A percentile compares a stretch with the other conserved stretches of the same genome.
These are phyloP conservation scores for Jatropha podagrica DNA, from an alignment of 441 rosid genomes.

Conservation along the genomic window DNA sequence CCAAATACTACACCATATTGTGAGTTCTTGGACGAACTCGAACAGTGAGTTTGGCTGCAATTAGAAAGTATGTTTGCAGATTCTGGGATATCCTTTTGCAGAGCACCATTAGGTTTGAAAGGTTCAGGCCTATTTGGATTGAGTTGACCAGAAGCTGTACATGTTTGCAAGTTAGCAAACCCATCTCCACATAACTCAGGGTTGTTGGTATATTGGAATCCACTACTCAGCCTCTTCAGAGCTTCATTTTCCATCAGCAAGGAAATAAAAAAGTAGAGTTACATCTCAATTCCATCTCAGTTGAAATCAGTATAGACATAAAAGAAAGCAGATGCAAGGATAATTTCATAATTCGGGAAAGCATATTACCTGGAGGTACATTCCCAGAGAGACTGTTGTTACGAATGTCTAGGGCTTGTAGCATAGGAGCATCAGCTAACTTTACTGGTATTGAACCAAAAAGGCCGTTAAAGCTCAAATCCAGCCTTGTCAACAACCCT, in stretches of 20 bases:
- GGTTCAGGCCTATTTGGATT: slow-evolving; percentile 59
- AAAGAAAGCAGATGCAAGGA: not conserved
- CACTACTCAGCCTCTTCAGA: slow-evolving; percentile 62
- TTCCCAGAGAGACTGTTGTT: slow-evolving; percentile 81
- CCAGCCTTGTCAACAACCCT: slow-evolving; percentile 58
- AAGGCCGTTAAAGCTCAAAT: slow-evolving; percentile 73
- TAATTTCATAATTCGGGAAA: not conserved
- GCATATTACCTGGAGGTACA: slow-evolving; percentile 64
- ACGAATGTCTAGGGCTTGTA: slow-evolving; percentile 72
- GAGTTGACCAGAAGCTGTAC: slow-evolving; percentile 40
- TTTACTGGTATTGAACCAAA: slow-evolving; percentile 79
- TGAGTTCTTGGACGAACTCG: slow-evolving; percentile 35
- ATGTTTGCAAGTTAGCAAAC: slow-evolving; percentile 50
- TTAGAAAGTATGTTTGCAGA: slow-evolving; percentile 52
- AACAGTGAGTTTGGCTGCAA: slow-evolving; percentile 43
- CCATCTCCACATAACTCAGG: slow-evolving; percentile 73
- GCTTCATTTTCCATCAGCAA: slow-evolving; percentile 43
- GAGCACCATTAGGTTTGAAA: slow-evolving; percentile 40
- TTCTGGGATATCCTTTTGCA: slow-evolving; percentile 50
- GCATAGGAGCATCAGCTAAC: slow-evolving; percentile 59
- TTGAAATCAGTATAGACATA: not conserved
- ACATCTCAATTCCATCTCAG: not conserved
- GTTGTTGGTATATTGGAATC: slow-evolving; percentile 71
- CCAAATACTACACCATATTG: slow-evolving; percentile 47
- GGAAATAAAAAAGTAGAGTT: not conserved